Percentiles rank a stretch among this genome's conserved stretches.
Conservation (phyloP, 2,329 filamentous ascomycete genomes). For the Hypomyces perniciosus region DNA sequence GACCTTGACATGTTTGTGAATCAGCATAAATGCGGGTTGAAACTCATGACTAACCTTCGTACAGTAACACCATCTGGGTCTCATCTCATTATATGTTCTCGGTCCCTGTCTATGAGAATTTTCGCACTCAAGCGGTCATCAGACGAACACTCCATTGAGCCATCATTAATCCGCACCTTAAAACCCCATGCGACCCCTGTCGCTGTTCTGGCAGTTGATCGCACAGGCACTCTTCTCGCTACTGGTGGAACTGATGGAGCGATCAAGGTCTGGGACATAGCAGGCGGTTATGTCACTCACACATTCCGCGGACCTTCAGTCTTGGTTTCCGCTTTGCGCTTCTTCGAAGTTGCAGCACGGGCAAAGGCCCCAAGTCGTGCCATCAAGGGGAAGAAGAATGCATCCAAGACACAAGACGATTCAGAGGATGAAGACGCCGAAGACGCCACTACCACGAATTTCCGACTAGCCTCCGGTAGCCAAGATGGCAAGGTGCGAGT, state of each 20-base stretch:
- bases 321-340: conserved; percentile 82
- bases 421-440: conserved; percentile 35
- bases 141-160: conserved; percentile 52
- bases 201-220: conserved; percentile 76
- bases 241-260: conserved; percentile 90
- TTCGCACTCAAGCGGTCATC: conserved; percentile 63
- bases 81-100: conserved; percentile 84
- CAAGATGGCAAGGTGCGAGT: conserved; percentile 90
- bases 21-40: not conserved
- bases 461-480: conserved; percentile 81
- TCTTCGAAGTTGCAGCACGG: conserved; percentile 68
- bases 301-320: conserved; percentile 92
- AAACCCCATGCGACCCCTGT: conserved; percentile 91
- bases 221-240: conserved; percentile 81
- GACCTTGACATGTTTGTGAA: conserved; percentile 54
- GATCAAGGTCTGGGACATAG: conserved; percentile 95
- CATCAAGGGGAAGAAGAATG: conserved; percentile 31
- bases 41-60: conserved; percentile 13
- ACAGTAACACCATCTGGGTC: conserved; percentile 81
- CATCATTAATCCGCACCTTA: conserved; percentile 68
- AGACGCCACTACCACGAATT: conserved; percentile 47
- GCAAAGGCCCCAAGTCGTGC: conserved; percentile 22
- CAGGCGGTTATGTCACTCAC: conserved; percentile 84
- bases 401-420: conserved; percentile 22
- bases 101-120: conserved; percentile 93